phyloP scores from a whole-genome alignment of 2,329 filamentous ascomycete species.

The Phoma sp. region DNA sequence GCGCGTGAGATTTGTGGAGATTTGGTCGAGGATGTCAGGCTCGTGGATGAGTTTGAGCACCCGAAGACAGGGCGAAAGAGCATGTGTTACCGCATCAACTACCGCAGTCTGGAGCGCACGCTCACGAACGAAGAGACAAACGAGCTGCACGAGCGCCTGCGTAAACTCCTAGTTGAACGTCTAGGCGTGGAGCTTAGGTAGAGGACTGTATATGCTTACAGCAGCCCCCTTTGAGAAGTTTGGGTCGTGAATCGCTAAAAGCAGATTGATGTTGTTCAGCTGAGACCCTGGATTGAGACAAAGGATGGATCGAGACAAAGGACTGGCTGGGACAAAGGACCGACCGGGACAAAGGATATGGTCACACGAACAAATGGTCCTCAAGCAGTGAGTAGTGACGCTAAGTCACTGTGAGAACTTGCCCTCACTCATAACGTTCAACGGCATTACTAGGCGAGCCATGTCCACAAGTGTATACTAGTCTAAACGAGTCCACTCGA shows the following conservation, averaged over 20 bases:
- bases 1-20: slow-evolving; percentile 84
- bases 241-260: too few relatives aligned
- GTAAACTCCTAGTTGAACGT: slow-evolving; percentile 68
- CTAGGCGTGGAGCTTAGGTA: slow-evolving; percentile 86
- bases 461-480: too few relatives aligned
- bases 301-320: too few relatives aligned
- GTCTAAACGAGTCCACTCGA: too few relatives aligned
- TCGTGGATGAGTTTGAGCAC: slow-evolving; percentile 88
- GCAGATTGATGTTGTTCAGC: background rate
- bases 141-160: slow-evolving; percentile 73
- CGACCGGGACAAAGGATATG: too few relatives aligned
- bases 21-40: slow-evolving; percentile 82
- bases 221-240: too few relatives aligned
- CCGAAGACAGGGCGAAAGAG: slow-evolving; percentile 84
- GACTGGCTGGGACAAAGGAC: too few relatives aligned
- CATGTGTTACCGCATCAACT: slow-evolving; percentile 91
- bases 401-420: too few relatives aligned
- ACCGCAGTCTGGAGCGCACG: slow-evolving; percentile 89
- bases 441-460: too few relatives aligned
- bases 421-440: too few relatives aligned
- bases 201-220: too few relatives aligned
- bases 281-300: background rate
- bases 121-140: slow-evolving; percentile 85
- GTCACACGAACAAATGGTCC: background rate
- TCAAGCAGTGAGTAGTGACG: too few relatives aligned